Base-by-base conservation (phyloP, 208 protist species). In the Crithidia thermophila region DNA sequence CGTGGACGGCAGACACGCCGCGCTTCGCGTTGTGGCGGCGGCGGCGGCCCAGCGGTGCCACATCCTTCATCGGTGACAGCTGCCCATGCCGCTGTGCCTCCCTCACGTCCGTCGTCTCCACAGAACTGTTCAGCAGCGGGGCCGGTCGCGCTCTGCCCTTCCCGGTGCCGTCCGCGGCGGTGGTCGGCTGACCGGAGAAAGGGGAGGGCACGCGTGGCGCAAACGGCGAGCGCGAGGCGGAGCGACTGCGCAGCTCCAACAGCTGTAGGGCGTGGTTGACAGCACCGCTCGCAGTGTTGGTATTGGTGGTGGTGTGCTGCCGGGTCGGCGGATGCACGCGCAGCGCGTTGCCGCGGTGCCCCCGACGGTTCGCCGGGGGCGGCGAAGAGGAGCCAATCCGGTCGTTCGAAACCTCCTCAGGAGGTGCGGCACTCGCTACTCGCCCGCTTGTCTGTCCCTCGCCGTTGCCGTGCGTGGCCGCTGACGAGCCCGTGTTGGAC, bases 261-360 rank as follows among this genome's bases (percentile, higher is more conserved):
- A 75, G 60, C 60, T 68, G 52, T 51, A 75, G 27, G 1, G 60
- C 51, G 27, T 23, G 68, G 31, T 63, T 49, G 7, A 51, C 60
- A 6, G 68, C 34, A 25, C 10, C 59, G 45, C 56, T 57, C 18
- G 36, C 37, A 28, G 37, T 30, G 14, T 27, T 13, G 28, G 34
- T 49, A n/a, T 40, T 25, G 37, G 37, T 30, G 14, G 43, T 13
- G 28, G 34, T 49, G 30, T 40, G 42, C 40, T 62, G 57, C 14
- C 55, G 25, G 13, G 55, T 34, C 18, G 23, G 55, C 27, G 37
- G 39, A 34, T 49, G 55, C 0, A 16, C 9, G 1, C 37, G 39
- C 6, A 49, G 27, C 4, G 55, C 23, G 55, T 36, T 61, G 34
- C 39, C 27, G 21, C 40, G 21, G 2, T 11, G 5, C 9, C 42